Base-by-base conservation (phyloP, 371 early-diverging fungal genomes). In the Mortierella sp. region DNA sequence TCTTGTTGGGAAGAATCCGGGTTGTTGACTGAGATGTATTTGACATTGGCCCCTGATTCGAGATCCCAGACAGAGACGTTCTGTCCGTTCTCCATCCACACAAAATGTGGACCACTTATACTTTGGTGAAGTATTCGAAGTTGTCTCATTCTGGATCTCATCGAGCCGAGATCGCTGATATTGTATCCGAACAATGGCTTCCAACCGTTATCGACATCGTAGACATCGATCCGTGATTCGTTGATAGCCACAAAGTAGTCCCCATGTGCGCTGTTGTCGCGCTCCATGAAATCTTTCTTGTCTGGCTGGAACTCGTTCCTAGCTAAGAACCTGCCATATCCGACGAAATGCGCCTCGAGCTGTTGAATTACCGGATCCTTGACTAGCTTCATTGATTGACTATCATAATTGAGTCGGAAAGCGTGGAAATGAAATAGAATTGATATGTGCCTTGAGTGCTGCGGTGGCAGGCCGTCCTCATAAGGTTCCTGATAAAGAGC, bases 11-110 rank as follows among this genome's bases (percentile, higher is more conserved):
- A 57, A 21, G 30, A 30, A 4, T 26, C 41, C 12, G 42, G 50
- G 24, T 51, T 50, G 42, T 31, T 50, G 24, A 64, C 57, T 1
- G 64, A 64, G 18, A 64, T 55, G 45, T 64, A 64, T 24, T 64
- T 64, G 51, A 23, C 41, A 21, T 56, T 64, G 19, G 64, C 50
- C 1, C 64, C 64, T 7, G 64, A 50, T 14, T 30, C 55, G 5
- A 64, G 50, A 18, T 64, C 55, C 64, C 64, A 64, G 50, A 64
- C 24, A 19, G 64, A 64, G 7, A 55, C 51, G 18, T 64, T 64
- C 23, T 64, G 64, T 3, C 24, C 28, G 31, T 64, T 57, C 30
- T 64, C 64, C 64, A 56, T 51, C 64, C 64, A 64, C 30, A 56
- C 42, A 31, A 64, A 64, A 0, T 31, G 19, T 12, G 64, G 50